Evolutionary conservation across 2,329 filamentous ascomycete species (phyloP).

Genomic region (Penicillium digitatum): DNA sequence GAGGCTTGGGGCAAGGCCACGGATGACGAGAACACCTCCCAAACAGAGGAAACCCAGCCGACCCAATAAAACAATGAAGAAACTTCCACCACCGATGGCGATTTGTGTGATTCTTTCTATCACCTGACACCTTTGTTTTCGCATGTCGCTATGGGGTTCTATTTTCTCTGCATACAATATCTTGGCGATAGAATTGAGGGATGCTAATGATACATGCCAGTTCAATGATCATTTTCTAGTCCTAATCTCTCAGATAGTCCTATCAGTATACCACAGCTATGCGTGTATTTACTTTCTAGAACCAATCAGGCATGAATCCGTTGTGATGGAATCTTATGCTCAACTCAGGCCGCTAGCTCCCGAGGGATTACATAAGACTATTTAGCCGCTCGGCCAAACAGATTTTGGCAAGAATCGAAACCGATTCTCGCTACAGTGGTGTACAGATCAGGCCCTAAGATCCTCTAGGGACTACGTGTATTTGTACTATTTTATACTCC

Average conservation of each 20-base stretch:
- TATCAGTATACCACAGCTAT: background rate
- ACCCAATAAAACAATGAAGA: background rate
- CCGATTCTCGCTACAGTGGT: too few species aligned
- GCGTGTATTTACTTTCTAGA: background rate
- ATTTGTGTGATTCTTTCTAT: slow-evolving; percentile 4
- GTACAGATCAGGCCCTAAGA: too few species aligned
- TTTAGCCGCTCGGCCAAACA: too few species aligned
- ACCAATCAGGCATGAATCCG: background rate
- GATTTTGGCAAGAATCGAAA: too few species aligned
- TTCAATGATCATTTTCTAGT: background rate
- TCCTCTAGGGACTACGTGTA: background rate
- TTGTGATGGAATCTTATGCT: too few species aligned
- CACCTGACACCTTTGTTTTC: slow-evolving; percentile 15
- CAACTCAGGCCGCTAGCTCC: too few species aligned
- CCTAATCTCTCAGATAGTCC: background rate
- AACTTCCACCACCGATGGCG: background rate
- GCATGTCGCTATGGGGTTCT: background rate
- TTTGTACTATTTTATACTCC: background rate
- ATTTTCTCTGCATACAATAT: background rate
- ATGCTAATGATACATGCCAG: slow-evolving; percentile 6
- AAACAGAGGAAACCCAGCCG: slow-evolving; percentile 5
- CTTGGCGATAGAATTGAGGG: slow-evolving; percentile 1
- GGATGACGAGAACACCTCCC: slow-evolving; percentile 21
- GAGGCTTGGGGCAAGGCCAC: slow-evolving; percentile 39
- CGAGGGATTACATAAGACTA: too few species aligned